These are phyloP conservation scores for Kokia cookei DNA, from an alignment of 441 rosid species.

Conservation along the genomic window DNA sequence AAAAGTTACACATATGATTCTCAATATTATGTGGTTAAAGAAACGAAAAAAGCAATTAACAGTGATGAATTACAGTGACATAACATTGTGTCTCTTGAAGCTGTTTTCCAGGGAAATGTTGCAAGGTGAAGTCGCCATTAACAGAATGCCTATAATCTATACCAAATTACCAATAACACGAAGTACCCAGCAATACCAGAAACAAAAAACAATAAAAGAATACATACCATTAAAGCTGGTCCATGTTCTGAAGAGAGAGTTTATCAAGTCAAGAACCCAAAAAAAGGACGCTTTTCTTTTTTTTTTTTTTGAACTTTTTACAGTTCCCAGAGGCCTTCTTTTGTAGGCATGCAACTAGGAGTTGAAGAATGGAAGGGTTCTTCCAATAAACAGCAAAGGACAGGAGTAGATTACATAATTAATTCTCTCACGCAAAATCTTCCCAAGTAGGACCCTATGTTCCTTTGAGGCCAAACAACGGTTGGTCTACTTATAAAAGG, in stretches of 20 bases:
- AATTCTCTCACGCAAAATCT: constrained; percentile 2
- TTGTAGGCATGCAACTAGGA: constrained; percentile 1
- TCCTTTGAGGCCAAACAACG: constrained; percentile 5
- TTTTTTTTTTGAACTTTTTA: neutral
- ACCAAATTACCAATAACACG: neutral
- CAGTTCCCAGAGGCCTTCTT: constrained; percentile 13
- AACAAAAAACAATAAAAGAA: constrained; percentile 1
- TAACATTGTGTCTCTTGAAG: neutral
- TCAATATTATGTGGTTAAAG: neutral
- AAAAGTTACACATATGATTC: neutral
- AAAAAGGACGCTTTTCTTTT: neutral
- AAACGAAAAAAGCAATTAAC: neutral
- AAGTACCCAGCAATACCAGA: neutral
- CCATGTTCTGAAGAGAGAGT: constrained; percentile 12
- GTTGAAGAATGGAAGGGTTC: constrained; percentile 4
- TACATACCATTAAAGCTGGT: constrained; percentile 20
- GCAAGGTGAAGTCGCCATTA: constrained; percentile 1
- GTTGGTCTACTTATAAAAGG: constrained; percentile 2
- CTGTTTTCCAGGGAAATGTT: constrained; percentile 2
- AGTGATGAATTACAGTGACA: constrained; percentile 3
- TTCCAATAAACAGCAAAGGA: constrained; percentile 9
- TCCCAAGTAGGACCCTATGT: constrained; percentile 10
- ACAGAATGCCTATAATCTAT: neutral
- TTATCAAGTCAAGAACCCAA: neutral
- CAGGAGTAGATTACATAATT: constrained; percentile 1